Conservation (phyloP, 1,284 basidiomycete genomes). For the Fistulinella staudtii region DNA sequence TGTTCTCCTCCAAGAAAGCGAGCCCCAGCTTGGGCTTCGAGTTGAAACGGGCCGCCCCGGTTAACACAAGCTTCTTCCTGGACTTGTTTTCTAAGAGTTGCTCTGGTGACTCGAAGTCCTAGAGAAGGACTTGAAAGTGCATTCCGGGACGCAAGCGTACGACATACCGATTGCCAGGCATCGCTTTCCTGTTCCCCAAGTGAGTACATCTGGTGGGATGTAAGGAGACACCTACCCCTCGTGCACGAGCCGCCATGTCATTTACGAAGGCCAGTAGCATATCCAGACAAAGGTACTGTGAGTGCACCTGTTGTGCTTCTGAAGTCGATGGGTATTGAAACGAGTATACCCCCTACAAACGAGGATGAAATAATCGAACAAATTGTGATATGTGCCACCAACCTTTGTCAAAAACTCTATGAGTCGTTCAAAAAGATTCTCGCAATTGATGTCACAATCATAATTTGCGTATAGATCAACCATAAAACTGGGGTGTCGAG, state of each 20-base stretch:
- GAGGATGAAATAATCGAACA: slow-evolving; percentile 4
- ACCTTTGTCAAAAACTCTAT: slow-evolving; percentile 88
- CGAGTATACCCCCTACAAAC: slow-evolving; percentile 70
- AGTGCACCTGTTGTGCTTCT: slow-evolving; percentile 69
- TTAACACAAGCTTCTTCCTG: slow-evolving; percentile 82
- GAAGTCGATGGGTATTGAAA: slow-evolving; percentile 54
- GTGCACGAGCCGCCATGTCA: slow-evolving; percentile 81
- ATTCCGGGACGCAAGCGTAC: background rate
- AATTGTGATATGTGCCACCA: slow-evolving; percentile 3
- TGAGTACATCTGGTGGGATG: slow-evolving; percentile 9
- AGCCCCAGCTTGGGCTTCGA: slow-evolving; percentile 92
- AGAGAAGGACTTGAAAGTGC: slow-evolving; percentile 3
- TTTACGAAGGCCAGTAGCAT: slow-evolving; percentile 84
- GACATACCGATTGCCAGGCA: slow-evolving; percentile 59
- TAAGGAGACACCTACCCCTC: slow-evolving; percentile 49
- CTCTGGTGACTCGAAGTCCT: slow-evolving; percentile 56
- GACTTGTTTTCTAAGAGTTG: slow-evolving; percentile 73
- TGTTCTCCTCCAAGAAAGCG: slow-evolving; percentile 87
- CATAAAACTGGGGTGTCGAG: slow-evolving; percentile 84
- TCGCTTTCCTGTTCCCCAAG: slow-evolving; percentile 37
- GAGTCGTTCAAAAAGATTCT: slow-evolving; percentile 93
- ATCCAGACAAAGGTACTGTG: slow-evolving; percentile 89
- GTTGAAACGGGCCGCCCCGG: slow-evolving; percentile 89
- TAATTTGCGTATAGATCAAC: slow-evolving; percentile 96
- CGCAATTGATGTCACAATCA: slow-evolving; percentile 95